These are phyloP conservation scores for Naegleria fowleri DNA, from an alignment of 208 protist species.

Conservation along the genomic window DNA sequence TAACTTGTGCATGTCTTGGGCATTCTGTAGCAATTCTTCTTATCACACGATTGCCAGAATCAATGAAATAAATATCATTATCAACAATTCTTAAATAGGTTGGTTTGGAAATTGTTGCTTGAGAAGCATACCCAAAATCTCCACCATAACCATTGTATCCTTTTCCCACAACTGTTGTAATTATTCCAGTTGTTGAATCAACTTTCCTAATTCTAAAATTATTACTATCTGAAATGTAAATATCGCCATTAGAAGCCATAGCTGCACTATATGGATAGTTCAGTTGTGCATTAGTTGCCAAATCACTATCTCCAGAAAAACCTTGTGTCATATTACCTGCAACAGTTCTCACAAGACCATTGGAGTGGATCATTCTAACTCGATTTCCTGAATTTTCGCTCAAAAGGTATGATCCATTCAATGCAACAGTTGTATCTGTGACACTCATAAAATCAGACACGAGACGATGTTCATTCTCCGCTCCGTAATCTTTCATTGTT, in stretches of 20 bases:
- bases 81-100: background rate
- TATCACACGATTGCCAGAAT: background rate
- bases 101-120: background rate
- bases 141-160: background rate
- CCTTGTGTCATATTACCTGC: background rate
- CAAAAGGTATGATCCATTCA: background rate
- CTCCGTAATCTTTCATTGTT: background rate
- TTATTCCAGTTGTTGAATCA: background rate
- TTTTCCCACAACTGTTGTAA: background rate
- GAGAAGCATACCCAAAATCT: no score
- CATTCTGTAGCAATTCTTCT: background rate
- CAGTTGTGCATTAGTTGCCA: background rate
- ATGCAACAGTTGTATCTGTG: background rate
- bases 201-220: background rate
- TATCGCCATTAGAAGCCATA: background rate
- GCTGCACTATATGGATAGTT: background rate
- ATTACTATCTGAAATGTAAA: background rate
- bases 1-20: background rate
- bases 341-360: background rate
- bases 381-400: background rate
- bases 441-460: background rate
- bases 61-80: background rate
- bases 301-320: background rate
- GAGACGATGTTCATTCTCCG: background rate
- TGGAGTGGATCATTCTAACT: background rate